phyloP scores from a whole-genome alignment of 257 asterid species.

The Lavandula angustifolia region DNA sequence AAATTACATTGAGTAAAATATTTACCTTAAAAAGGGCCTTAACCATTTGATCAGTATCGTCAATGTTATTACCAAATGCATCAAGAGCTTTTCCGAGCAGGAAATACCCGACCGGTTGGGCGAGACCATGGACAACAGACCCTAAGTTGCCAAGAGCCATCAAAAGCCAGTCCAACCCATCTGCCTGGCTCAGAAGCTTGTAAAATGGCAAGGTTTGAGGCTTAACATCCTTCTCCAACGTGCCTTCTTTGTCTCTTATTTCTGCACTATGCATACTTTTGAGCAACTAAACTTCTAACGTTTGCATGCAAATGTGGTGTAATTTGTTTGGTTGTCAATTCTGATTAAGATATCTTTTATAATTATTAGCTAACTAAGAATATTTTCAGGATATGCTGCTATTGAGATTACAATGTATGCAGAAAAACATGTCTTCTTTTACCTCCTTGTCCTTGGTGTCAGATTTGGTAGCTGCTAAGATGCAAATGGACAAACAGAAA shows the following conservation, averaged over 20 bases:
- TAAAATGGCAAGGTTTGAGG: conserved; percentile 45
- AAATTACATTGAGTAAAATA: neutral
- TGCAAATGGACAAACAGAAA: conserved; percentile 35
- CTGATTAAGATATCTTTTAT: conserved; percentile 24
- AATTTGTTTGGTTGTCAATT: conserved; percentile 4
- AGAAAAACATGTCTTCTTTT: conserved; percentile 1
- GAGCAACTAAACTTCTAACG: conserved; percentile 26
- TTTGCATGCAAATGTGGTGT: conserved; percentile 28
- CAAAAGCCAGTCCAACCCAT: conserved; percentile 66
- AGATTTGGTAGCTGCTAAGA: conserved; percentile 10
- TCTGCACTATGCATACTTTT: conserved; percentile 35
- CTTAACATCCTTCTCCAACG: conserved; percentile 20
- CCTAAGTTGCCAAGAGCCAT: conserved; percentile 74
- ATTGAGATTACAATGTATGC: conserved; percentile 26
- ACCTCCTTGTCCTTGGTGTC: neutral
- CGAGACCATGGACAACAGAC: conserved; percentile 73
- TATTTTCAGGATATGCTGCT: conserved; percentile 45
- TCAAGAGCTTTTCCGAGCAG: conserved; percentile 77
- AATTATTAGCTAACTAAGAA: conserved; percentile 29
- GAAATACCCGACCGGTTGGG: conserved; percentile 69
- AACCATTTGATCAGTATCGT: conserved; percentile 57
- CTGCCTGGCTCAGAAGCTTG: conserved; percentile 68
- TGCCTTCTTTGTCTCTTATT: conserved; percentile 31
- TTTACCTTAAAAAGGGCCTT: conserved; percentile 65
- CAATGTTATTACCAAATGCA: conserved; percentile 65